phyloP scores from a whole-genome alignment of 2,329 filamentous ascomycete species.

The Pseudogymnoascus sp. region DNA sequence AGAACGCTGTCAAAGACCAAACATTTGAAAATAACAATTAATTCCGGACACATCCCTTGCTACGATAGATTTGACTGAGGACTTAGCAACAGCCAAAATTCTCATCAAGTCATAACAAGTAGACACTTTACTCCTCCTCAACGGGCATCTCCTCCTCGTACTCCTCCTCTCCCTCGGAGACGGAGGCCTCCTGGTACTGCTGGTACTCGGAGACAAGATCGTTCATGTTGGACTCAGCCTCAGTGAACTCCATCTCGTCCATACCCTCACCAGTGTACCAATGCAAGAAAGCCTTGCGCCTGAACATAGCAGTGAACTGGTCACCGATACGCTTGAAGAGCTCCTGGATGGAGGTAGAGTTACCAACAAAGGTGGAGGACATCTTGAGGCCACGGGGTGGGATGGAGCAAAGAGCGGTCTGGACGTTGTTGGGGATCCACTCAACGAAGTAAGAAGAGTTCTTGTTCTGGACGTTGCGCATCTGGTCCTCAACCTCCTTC shows the following conservation, averaged over 20 bases:
- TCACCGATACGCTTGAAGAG: conserved; percentile 99
- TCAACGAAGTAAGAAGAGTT: conserved; percentile 99
- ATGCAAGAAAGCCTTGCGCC: conserved; percentile 99
- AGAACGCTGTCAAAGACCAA: conserved; percentile 4
- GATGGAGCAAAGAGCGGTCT: conserved; percentile 98
- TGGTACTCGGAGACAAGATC: conserved; percentile 99
- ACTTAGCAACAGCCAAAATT: conserved; percentile 7
- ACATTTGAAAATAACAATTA: conserved; percentile 11
- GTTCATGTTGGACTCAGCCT: conserved; percentile 99
- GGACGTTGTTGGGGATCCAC: conserved; percentile 99
- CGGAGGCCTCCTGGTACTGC: conserved; percentile 98
- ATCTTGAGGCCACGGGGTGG: conserved; percentile 97
- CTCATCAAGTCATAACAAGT: conserved; percentile 10
- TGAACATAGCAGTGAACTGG: conserved; percentile 99
- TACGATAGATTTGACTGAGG: conserved; percentile 10
- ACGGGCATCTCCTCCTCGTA: conserved; percentile 68
- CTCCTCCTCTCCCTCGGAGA: conserved; percentile 96
- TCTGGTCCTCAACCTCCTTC: conserved; percentile 99
- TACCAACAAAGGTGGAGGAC: conserved; percentile 97
- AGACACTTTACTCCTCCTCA: conserved; percentile 51
- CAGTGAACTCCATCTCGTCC: conserved; percentile 99
- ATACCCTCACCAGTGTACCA: conserved; percentile 99
- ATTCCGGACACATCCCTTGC: conserved; percentile 7
- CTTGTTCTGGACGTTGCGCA: conserved; percentile 99
- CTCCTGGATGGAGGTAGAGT: conserved; percentile 99